These are phyloP conservation scores for Irpex rosettiformis DNA, from an alignment of 1,284 basidiomycete genomes.

Conservation along the genomic window DNA sequence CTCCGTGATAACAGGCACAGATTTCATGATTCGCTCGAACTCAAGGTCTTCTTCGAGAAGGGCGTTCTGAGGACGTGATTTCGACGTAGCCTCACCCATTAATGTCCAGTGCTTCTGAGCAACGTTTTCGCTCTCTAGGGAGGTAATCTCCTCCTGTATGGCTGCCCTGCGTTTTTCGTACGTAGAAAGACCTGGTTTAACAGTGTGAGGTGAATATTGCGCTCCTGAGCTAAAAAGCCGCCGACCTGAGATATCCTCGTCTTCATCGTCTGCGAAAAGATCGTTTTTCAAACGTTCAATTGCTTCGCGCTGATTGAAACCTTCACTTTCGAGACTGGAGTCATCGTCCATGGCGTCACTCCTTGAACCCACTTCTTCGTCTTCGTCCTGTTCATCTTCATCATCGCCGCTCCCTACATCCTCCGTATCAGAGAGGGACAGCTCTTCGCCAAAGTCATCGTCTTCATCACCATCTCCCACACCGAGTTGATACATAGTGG, in stretches of 20 bases:
- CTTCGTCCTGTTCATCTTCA: constrained; percentile 26
- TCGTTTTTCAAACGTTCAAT: constrained; percentile 65
- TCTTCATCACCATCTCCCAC: constrained; percentile 27
- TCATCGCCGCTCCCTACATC: constrained; percentile 23
- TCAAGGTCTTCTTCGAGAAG: constrained; percentile 94
- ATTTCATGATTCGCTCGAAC: constrained; percentile 88
- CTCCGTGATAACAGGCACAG: constrained; percentile 88
- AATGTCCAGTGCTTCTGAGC: constrained; percentile 84
- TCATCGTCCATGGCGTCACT: constrained; percentile 16
- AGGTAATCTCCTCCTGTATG: constrained; percentile 64
- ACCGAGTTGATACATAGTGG: constrained; percentile 28
- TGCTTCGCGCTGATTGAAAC: constrained; percentile 30
- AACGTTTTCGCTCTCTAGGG: constrained; percentile 71
- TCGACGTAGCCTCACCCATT: constrained; percentile 85
- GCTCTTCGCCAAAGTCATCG: constrained; percentile 21
- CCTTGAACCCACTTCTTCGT: constrained; percentile 17
- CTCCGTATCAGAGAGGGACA: constrained; percentile 26
- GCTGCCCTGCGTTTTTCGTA: constrained; percentile 62
- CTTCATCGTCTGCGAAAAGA: constrained; percentile 58
- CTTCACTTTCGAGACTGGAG: constrained; percentile 22
- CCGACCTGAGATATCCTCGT: constrained; percentile 30
- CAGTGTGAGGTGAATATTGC: constrained; percentile 3
- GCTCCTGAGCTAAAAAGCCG: background rate
- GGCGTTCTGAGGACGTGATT: constrained; percentile 86
- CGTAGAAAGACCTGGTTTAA: constrained; percentile 42